phyloP scores from a whole-genome alignment of 345 rosid species.

The Kandelia obovata region DNA sequence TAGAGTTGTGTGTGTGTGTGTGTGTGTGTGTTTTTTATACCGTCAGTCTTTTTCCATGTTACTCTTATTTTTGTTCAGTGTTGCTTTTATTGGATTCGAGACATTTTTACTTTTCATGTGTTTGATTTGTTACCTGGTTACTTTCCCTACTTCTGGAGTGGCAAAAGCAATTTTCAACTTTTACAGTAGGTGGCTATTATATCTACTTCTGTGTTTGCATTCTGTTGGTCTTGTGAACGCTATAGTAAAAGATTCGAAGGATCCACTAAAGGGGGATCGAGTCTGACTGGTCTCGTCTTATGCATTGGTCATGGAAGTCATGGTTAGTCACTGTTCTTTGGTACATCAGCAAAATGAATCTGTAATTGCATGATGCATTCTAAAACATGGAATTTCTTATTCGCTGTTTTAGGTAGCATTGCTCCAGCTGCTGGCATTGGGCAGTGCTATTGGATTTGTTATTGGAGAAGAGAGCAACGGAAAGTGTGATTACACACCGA shows the following conservation, averaged over 20 bases:
- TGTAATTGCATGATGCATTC: conserved; percentile 19
- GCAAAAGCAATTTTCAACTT: conserved; percentile 14
- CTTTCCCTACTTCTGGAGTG: conserved; percentile 19
- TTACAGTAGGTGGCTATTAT: not conserved
- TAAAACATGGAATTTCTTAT: not conserved
- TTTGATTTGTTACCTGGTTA: conserved; percentile 14
- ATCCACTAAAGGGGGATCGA: not conserved
- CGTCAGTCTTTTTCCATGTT: too few species aligned
- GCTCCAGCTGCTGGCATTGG: conserved; percentile 79
- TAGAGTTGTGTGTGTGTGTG: not conserved
- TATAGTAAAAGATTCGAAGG: not conserved
- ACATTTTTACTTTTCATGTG: conserved; percentile 20
- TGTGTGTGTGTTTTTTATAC: too few species aligned
- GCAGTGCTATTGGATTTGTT: conserved; percentile 32
- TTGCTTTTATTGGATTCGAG: conserved; percentile 25
- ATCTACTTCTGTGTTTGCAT: not conserved
- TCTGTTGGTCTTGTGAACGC: not conserved
- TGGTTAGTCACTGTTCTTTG: not conserved
- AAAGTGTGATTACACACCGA: conserved; percentile 43
- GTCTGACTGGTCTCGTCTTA: not conserved
- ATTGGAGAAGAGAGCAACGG: conserved; percentile 37
- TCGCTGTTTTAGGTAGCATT: conserved; percentile 56
- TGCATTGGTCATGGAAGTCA: not conserved
- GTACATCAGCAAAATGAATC: not conserved
- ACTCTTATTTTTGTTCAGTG: not conserved